Evolutionary conservation across 2,329 filamentous ascomycete species (phyloP), one percentile per base, ranked within the genome.

Genomic region (Daldinia sp.): DNA sequence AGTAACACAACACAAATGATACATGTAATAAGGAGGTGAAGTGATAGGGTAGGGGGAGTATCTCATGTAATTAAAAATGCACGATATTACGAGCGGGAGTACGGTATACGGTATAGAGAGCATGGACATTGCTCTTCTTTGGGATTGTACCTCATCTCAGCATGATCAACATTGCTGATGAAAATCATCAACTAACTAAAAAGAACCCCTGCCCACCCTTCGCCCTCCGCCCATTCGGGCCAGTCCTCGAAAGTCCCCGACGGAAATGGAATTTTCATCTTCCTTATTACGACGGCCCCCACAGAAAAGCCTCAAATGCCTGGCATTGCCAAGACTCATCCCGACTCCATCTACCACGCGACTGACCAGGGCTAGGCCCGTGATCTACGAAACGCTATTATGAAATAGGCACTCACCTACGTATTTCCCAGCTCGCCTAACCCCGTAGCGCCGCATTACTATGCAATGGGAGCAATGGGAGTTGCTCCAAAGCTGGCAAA

Each of bases 321-420:
- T 60, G 67, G 61, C 56, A 61, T 66, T 66, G 70, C 70, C 70
- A 72, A 72, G 70, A 63, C 65, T 13, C 48, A 54, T 63, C 46
- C 62, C 35, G 57, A 70, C 68, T 64, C 70, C 70, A 72, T 72
- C 63, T 72, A 63, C 70, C 70, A 72, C 70, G 70, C 70, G 70
- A 72, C 63, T 60, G 60, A 70, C 70, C 55, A 68, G 67, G 70
- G 68, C 67, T 58, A 67, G 68, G 51, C 63, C 59, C 28, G 54
- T 68, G 69, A 71, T 71, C 69, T 69, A 69, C 69, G 39, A 65
- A 26, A 61, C 66, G 59, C 68, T 68, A 71, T 63, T 51, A 63
- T 65, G 63, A 63, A 67, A 65, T 69, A 60, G 53, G 69, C 48
- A 71, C 61, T 53, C 41, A 28, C 33, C 68, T 66, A 68, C 68